Conservation (phyloP, 208 protist species). For the Trypanosomatidae sp. region DNA sequence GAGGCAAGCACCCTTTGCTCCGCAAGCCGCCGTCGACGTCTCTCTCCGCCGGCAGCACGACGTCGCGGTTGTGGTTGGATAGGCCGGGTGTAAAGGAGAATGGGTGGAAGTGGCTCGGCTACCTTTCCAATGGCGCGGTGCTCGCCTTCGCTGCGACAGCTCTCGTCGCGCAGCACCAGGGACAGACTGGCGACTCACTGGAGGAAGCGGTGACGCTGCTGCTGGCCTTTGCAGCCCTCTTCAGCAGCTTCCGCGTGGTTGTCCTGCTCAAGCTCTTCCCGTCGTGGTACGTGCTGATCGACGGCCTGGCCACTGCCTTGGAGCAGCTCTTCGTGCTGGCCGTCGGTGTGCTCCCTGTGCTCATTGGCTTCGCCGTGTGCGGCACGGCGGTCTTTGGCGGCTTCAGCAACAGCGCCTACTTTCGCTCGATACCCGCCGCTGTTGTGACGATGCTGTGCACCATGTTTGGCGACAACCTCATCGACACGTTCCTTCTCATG, state of each 20-base stretch:
- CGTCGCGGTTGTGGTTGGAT: too few relatives aligned
- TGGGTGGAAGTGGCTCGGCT: slow-evolving; percentile 43
- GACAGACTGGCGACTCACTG: slow-evolving; percentile 13
- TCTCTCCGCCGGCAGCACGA: too few relatives aligned
- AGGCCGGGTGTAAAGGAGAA: too few relatives aligned
- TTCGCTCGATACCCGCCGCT: slow-evolving; percentile 30
- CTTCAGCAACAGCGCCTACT: slow-evolving; percentile 30
- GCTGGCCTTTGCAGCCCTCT: too few relatives aligned
- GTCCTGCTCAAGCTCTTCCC: slow-evolving; percentile 51
- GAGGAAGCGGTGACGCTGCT: slow-evolving; percentile 50
- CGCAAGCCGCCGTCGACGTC: too few relatives aligned
- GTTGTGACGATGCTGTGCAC: slow-evolving; percentile 55
- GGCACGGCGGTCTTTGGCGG: slow-evolving; percentile 49
- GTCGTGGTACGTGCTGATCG: slow-evolving; percentile 41
- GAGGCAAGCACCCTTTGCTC: not conserved
- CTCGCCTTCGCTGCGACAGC: slow-evolving; percentile 35
- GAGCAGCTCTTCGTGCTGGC: slow-evolving; percentile 41
- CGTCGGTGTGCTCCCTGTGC: slow-evolving; percentile 42
- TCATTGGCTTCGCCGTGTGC: slow-evolving; percentile 54
- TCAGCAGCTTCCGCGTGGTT: slow-evolving; percentile 44
- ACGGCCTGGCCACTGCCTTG: slow-evolving; percentile 41
- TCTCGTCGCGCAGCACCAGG: slow-evolving; percentile 33
- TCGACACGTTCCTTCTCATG: slow-evolving; percentile 54
- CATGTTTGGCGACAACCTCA: slow-evolving; percentile 57
- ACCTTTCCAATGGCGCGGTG: slow-evolving; percentile 39